Evolutionary conservation across 208 protist genomes (phyloP).

Genomic region (Acanthamoeba castellanii): DNA sequence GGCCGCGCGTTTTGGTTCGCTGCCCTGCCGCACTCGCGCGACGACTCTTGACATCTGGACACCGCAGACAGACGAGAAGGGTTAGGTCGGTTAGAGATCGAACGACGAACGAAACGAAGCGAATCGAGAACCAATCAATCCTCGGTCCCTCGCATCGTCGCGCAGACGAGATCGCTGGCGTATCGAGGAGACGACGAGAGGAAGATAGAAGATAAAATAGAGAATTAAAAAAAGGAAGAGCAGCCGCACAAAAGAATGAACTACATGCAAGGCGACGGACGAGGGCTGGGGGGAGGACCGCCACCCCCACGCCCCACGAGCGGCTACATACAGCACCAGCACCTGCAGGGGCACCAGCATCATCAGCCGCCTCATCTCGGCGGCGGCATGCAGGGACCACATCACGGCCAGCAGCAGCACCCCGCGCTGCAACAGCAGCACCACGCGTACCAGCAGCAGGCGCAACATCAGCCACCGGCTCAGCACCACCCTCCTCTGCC

Average conservation of each 20-base stretch:
- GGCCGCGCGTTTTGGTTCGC: background rate
- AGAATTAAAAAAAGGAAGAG: background rate
- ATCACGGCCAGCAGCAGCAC: background rate
- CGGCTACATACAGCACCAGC: background rate
- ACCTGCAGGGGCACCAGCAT: background rate
- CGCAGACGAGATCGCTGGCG: background rate
- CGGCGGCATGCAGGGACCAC: background rate
- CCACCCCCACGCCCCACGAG: conserved; percentile 4
- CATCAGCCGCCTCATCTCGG: background rate
- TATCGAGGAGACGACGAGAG: background rate
- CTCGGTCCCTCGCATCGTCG: background rate
- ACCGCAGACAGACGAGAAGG: background rate
- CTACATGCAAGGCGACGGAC: conserved; percentile 47
- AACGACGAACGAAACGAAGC: background rate
- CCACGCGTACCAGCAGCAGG: background rate
- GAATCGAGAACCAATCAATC: background rate
- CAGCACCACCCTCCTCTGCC: background rate
- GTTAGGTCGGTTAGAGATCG: background rate
- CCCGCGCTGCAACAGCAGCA: background rate
- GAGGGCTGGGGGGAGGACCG: conserved; percentile 2
- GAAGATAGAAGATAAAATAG: background rate
- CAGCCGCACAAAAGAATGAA: conserved; percentile 49
- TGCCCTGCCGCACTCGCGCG: background rate
- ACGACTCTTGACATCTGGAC: background rate
- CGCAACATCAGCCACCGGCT: background rate